phyloP scores from a whole-genome alignment of 108 stramenopile species.

The Discostella pseudostelligera region DNA sequence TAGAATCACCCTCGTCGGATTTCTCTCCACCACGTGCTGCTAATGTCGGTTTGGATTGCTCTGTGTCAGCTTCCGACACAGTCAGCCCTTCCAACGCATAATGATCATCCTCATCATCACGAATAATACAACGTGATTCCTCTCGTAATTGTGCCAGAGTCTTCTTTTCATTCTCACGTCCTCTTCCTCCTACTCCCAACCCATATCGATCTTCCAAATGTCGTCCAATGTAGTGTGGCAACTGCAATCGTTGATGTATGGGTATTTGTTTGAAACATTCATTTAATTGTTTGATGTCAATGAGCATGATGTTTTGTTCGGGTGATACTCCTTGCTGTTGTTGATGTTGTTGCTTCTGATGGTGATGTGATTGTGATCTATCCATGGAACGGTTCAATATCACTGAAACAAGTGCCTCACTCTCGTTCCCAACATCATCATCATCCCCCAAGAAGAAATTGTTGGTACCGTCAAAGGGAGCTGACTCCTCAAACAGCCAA shows the following conservation, averaged over 20 bases:
- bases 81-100: neutral
- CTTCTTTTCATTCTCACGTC: conserved; percentile 10
- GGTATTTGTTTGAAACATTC: conserved; percentile 18
- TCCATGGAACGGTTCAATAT: no score
- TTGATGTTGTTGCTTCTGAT: neutral
- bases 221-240: conserved; percentile 20
- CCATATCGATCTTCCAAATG: conserved; percentile 12
- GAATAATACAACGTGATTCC: conserved; percentile 3
- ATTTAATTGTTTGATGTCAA: neutral
- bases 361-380: neutral
- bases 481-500: conserved; percentile 6
- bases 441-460: neutral
- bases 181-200: neutral
- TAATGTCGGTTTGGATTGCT: neutral
- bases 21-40: neutral
- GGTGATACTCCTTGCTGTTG: no score
- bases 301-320: neutral
- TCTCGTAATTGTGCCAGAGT: conserved; percentile 34
- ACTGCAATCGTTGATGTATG: conserved; percentile 24
- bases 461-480: neutral
- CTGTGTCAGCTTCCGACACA: neutral
- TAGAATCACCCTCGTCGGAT: neutral
- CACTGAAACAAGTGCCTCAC: no score
- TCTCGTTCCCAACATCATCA: neutral
- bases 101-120: neutral